Evolutionary conservation across 2,329 filamentous ascomycete genomes (phyloP).

Genomic region (Amylocarpus encephaloides): DNA sequence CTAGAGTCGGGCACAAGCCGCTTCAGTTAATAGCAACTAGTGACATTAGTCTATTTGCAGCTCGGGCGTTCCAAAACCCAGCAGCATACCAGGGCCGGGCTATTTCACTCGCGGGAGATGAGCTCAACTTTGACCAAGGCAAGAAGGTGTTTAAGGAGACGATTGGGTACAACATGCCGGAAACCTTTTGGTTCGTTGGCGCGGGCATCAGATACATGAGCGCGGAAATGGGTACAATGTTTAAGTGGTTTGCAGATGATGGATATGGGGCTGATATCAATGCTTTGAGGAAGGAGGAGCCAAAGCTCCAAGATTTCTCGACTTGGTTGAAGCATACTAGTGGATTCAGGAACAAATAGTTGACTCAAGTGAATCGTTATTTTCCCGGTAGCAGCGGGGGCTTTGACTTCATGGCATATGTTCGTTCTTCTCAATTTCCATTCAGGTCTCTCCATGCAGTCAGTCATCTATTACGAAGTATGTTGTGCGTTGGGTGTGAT

Average conservation of each 20-base stretch:
- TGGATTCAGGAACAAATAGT: slow-evolving; percentile 5
- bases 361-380: neutral
- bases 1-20: slow-evolving; percentile 36
- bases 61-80: slow-evolving; percentile 32
- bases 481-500: too few species aligned
- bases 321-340: slow-evolving; percentile 18
- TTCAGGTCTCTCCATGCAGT: too few species aligned
- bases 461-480: too few species aligned
- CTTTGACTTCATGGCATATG: neutral
- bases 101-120: slow-evolving; percentile 38
- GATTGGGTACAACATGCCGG: slow-evolving; percentile 29
- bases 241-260: slow-evolving; percentile 33
- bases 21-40: slow-evolving; percentile 33
- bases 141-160: slow-evolving; percentile 30
- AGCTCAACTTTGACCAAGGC: slow-evolving; percentile 33
- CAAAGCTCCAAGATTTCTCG: slow-evolving; percentile 15
- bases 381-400: neutral
- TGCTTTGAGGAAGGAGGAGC: slow-evolving; percentile 14
- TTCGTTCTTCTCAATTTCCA: neutral
- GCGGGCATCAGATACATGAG: slow-evolving; percentile 26
- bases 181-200: slow-evolving; percentile 29
- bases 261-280: slow-evolving; percentile 34
- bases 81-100: slow-evolving; percentile 29
- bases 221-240: slow-evolving; percentile 34
- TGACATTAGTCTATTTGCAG: slow-evolving; percentile 38